Evolutionary conservation across 192 early-diverging fungal genomes (phyloP).

Genomic region (Chytriomyces confervae): DNA sequence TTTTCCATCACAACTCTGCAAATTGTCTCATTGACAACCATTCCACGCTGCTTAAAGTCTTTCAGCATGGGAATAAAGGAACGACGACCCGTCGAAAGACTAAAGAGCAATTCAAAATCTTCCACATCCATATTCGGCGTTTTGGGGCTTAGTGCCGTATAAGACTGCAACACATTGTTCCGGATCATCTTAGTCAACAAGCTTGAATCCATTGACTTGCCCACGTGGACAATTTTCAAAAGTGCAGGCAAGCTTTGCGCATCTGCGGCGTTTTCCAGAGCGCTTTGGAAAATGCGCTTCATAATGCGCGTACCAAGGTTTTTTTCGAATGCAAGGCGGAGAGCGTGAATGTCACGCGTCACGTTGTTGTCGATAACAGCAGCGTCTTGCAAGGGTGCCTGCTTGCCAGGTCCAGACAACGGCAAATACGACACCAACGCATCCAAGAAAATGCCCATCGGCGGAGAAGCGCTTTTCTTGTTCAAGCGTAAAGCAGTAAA

Average conservation of each 20-base stretch:
- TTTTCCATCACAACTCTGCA: neutral
- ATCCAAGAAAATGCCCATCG: neutral
- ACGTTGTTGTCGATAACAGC: neutral
- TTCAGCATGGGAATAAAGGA: neutral
- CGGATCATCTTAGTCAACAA: too few species aligned
- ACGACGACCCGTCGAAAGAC: neutral
- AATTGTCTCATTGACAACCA: neutral
- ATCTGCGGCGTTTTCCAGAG: too few species aligned
- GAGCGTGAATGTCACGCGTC: too few species aligned
- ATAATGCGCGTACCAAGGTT: too few species aligned
- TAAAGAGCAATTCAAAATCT: slow-evolving; percentile 12
- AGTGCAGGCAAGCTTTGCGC: too few species aligned
- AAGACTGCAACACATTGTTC: too few species aligned
- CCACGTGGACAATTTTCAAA: too few species aligned
- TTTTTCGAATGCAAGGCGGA: too few species aligned
- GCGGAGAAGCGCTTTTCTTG: neutral
- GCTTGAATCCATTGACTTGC: too few species aligned
- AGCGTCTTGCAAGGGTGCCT: neutral
- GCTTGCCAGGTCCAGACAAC: too few species aligned
- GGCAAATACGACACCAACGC: neutral
- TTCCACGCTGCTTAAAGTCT: neutral
- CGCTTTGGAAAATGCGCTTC: too few species aligned
- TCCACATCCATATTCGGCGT: neutral
- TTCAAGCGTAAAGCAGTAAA: neutral
- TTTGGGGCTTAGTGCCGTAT: too few species aligned